Evolutionary conservation across 768 basidiomycete genomes (phyloP), one percentile per base, ranked within the genome.

Genomic region (Mycena capillaripes): DNA sequence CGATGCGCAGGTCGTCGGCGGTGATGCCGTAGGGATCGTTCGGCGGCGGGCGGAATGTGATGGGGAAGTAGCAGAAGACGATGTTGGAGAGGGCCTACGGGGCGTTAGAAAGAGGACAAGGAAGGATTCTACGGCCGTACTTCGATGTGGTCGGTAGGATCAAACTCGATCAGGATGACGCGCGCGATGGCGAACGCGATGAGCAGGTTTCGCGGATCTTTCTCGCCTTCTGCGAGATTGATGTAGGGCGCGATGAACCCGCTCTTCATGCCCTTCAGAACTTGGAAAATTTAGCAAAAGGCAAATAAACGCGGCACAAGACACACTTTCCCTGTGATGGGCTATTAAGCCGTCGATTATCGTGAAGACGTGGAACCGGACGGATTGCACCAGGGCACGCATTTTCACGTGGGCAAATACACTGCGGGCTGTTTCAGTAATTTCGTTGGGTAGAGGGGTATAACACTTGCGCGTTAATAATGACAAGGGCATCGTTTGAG

Each of bases 31-130:
- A 97, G 21, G 96, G 96, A 78, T 99, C 97, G 75, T 96, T 92
- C 1, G 96, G 93, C 21, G 97, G 96, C 11, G 97, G 96, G 69
- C 94, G 89, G 84, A 98, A 99, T 0, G 96, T 95, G 66, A 99
- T 99, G 0, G 98, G 98, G 83, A 98, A 99, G 81, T 99, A 99
- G 81, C 98, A 99, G 81, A 97, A 99, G 0, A 93, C 94, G 79
- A 98, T 92, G 77, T 98, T 95, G 83, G 97, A 99, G 57, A 99
- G 85, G 61, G 92, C 89, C 96, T 98, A 75, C 8, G 4, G 23
- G 3, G 27, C 8, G 55, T 38, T 8, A 34, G 23, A 53, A n/a
- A 44, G 42, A 30, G 48, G 66, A 21, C 32, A 38, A 40, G 4
- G 9, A 23, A 48, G 50, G 53, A 29, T 6, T 44, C 21, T 38